Base-by-base conservation (phyloP, 345 rosid species). In the Eucalyptus victrix region DNA sequence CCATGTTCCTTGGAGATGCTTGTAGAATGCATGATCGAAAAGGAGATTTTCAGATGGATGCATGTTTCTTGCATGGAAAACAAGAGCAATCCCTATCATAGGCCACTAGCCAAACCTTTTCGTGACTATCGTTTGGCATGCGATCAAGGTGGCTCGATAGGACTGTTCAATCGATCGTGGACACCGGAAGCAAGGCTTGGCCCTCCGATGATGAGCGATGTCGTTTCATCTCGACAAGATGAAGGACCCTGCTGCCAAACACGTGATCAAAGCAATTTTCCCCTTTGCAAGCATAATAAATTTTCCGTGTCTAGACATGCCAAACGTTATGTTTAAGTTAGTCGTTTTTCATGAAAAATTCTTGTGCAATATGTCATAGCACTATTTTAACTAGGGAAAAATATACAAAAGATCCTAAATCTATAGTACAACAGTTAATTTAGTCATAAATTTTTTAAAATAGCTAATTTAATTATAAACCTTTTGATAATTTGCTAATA, bases 361-460 rank as follows among this genome's bases (percentile, higher is more conserved):
- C 34, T 30, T 2, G 1, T 62, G 69, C 69, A 6, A 28, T 6
- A 18, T 30, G 69, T 62, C 69, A 13, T 62, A 6, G 69, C 69
- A 30, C 69, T 62, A 30, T 62, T 62, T 26, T 30, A 6, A 62
- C 69, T 62, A 2, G 34, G 69, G 17, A 62, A 12, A 28, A 62
- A 0, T 62, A 9, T 13, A 6, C 18, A 28, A 62, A 62, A 62
- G 0, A 4, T 62, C 69, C 17, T 28, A 12, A 12, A 62, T 13
- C 8, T 6, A 28, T 62, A 2, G 2, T 6, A 3, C 34, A 62
- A 30, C 0, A 7, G 0, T 4, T 2, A 62, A 30, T 62, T 62
- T 8, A 28, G 1, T n/a, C 6, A 3, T 4, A 28, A 16, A 4
- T 4, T 8, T n/a, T 67, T 67, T 8, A n/a, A 67, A 17, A 0